phyloP scores from a whole-genome alignment of 371 early-diverging fungal genomes.

The Cokeromyces recurvatus region DNA sequence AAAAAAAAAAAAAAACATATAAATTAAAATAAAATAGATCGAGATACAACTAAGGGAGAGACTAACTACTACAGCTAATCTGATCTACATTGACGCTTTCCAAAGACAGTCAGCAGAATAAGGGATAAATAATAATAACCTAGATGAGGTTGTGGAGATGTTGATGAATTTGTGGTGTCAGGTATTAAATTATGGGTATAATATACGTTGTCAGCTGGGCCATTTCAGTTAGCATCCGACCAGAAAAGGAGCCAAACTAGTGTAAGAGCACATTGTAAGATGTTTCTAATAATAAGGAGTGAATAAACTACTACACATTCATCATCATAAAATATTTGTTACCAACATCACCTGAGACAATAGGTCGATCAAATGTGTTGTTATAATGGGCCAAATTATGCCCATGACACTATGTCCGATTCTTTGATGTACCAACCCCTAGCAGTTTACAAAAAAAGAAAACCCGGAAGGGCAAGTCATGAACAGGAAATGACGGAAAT shows the following conservation, averaged over 20 bases:
- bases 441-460: conserved; percentile 1
- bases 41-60: conserved; percentile 2
- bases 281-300: conserved; percentile 3
- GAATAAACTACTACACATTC: conserved; percentile 6
- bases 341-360: conserved; percentile 7
- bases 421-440: conserved; percentile 7
- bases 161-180: conserved; percentile 8
- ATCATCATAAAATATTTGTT: conserved; percentile 6
- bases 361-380: conserved; percentile 7
- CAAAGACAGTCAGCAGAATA: conserved; percentile 10
- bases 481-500: conserved; percentile 3
- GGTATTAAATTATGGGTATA: conserved; percentile 7
- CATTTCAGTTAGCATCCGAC: conserved; percentile 5
- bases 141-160: conserved; percentile 7
- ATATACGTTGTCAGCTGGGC: conserved; percentile 6
- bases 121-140: conserved; percentile 7
- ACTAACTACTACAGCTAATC: conserved; percentile 7
- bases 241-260: conserved; percentile 3
- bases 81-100: conserved; percentile 8
- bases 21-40: too few species aligned
- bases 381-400: conserved; percentile 5
- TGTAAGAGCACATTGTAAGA: conserved; percentile 5
- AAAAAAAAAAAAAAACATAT: too few species aligned
- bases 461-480: conserved; percentile 1
- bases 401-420: conserved; percentile 3